These are phyloP conservation scores for Wallacemonas sp. DNA, from an alignment of 208 protist genomes.

Conservation along the genomic window DNA sequence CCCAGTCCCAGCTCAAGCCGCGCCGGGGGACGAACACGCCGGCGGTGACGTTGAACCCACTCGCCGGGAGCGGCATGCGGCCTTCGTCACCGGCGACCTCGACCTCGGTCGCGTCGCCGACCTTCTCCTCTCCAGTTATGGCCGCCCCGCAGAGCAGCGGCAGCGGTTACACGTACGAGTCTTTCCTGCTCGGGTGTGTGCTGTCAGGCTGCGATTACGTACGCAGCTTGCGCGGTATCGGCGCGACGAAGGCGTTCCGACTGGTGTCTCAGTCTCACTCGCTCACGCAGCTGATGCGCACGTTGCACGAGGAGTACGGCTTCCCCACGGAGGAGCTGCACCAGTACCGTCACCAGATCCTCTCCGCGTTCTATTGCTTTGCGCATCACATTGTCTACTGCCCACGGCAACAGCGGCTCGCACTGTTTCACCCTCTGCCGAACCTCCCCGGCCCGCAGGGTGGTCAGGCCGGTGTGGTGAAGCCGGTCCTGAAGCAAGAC, in stretches of 20 bases:
- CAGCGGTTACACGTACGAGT: slow-evolving; percentile 62
- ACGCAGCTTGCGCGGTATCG: slow-evolving; percentile 86
- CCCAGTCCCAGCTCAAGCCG: background rate
- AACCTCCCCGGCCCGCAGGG: background rate
- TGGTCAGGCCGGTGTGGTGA: background rate
- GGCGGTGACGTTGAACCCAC: background rate
- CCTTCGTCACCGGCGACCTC: background rate
- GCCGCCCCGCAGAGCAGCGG: background rate
- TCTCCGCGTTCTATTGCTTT: slow-evolving; percentile 85
- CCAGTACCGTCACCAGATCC: slow-evolving; percentile 48
- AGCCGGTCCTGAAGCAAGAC: slow-evolving; percentile 30
- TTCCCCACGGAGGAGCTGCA: slow-evolving; percentile 58
- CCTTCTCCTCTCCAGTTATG: background rate
- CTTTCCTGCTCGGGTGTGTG: slow-evolving; percentile 94
- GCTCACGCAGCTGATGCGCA: slow-evolving; percentile 42
- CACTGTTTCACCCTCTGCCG: slow-evolving; percentile 54
- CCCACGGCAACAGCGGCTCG: slow-evolving; percentile 38
- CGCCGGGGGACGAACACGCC: background rate
- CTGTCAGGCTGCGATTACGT: slow-evolving; percentile 98
- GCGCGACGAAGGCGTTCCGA: slow-evolving; percentile 92
- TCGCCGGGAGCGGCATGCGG: slow-evolving; percentile 6
- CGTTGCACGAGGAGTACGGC: slow-evolving; percentile 42
- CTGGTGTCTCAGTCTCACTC: slow-evolving; percentile 59
- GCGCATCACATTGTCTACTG: slow-evolving; percentile 89
- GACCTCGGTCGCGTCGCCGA: background rate